Percentiles rank a stretch among this genome's conserved stretches.
Evolutionary conservation across 148 eudicot genomes (phyloP).

Genomic region (Arctostaphylos glauca): DNA sequence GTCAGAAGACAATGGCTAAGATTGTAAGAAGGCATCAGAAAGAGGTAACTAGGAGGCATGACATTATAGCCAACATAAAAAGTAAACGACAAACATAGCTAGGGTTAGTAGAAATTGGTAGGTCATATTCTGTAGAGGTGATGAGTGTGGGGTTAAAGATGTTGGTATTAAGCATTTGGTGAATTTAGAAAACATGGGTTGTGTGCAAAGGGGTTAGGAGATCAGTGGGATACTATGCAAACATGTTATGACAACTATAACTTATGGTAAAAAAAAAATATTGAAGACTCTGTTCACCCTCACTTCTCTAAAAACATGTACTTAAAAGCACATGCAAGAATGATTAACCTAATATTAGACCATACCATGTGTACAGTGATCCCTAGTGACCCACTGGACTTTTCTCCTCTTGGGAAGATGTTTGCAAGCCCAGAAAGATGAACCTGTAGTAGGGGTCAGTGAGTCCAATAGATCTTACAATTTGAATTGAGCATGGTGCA

Average conservation of each 20-base stretch:
- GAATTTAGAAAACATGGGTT: background rate
- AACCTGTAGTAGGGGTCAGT: background rate
- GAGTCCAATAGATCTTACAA: background rate
- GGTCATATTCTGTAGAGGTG: background rate
- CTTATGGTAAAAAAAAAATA: background rate
- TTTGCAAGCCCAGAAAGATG: background rate
- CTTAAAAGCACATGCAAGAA: background rate
- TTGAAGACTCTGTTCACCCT: background rate
- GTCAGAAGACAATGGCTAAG: background rate
- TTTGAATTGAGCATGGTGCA: background rate
- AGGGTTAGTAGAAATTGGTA: background rate
- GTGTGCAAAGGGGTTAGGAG: background rate
- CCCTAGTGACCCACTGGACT: background rate
- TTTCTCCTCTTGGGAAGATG: background rate
- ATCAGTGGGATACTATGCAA: background rate
- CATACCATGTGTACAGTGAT: background rate
- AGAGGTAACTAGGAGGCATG: background rate
- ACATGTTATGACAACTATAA: background rate
- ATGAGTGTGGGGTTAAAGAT: background rate
- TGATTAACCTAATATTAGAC: background rate
- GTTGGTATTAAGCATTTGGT: background rate
- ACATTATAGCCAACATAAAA: background rate
- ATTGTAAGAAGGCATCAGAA: background rate
- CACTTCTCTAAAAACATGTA: background rate
- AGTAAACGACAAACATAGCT: background rate